Evolutionary conservation across 2,329 filamentous ascomycete species (phyloP).

Genomic region (Fusarium ambrosium): DNA sequence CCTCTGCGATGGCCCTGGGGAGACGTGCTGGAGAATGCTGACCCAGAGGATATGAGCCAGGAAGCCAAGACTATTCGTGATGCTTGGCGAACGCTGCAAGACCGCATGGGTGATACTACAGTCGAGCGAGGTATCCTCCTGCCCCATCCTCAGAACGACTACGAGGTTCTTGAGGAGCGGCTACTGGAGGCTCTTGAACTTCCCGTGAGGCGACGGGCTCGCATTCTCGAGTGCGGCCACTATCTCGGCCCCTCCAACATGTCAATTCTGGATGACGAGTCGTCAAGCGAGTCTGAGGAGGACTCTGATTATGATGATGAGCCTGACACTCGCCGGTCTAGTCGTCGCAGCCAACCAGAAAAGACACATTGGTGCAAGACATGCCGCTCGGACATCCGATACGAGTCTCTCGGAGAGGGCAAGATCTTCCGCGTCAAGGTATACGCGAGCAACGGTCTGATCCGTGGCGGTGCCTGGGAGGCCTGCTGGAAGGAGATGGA

Average conservation of each 20-base stretch:
- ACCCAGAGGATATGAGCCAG: conserved; percentile 58
- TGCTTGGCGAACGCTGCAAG: conserved; percentile 76
- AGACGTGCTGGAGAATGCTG: conserved; percentile 63
- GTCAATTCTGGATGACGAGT: conserved; percentile 57
- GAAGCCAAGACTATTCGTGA: conserved; percentile 67
- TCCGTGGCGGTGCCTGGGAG: conserved; percentile 91
- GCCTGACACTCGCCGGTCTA: conserved; percentile 44
- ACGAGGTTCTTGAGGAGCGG: conserved; percentile 83
- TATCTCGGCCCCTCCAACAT: conserved; percentile 75
- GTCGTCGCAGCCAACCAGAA: conserved; percentile 46
- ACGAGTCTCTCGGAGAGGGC: conserved; percentile 65
- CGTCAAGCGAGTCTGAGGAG: conserved; percentile 63
- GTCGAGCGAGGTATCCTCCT: conserved; percentile 80
- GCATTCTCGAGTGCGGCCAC: conserved; percentile 82
- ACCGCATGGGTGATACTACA: conserved; percentile 79
- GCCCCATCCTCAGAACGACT: conserved; percentile 83
- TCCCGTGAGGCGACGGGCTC: conserved; percentile 72
- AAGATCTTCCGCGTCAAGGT: conserved; percentile 85
- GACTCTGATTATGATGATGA: conserved; percentile 54
- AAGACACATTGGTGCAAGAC: conserved; percentile 68
- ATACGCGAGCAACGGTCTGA: conserved; percentile 94
- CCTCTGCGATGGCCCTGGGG: conserved; percentile 77
- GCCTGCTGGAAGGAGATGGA: conserved; percentile 99
- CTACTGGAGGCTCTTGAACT: conserved; percentile 82
- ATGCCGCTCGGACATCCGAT: conserved; percentile 68